A percentile compares a stretch with the other conserved stretches of the same genome.
phyloP scores from a whole-genome alignment of 352 stramenopile species.

The Pythium aquatile region DNA sequence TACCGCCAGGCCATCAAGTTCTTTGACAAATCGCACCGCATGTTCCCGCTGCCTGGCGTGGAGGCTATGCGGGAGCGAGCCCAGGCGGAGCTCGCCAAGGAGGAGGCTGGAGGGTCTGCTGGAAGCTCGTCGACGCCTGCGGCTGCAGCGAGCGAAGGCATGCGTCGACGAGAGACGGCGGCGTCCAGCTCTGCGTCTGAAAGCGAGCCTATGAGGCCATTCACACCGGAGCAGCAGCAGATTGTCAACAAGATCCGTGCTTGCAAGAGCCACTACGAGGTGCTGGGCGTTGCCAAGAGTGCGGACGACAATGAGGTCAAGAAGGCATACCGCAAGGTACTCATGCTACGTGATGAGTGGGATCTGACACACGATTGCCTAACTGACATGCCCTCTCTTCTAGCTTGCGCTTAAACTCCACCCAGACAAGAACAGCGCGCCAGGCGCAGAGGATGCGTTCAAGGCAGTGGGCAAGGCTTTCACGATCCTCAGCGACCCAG shows the following conservation, averaged over 20 bases:
- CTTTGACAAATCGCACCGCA: slow-evolving; percentile 90
- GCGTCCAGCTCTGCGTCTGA: slow-evolving; percentile 34
- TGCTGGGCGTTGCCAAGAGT: slow-evolving; percentile 69
- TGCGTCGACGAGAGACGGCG: slow-evolving; percentile 32
- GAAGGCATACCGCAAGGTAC: slow-evolving; percentile 90
- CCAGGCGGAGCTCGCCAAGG: slow-evolving; percentile 51
- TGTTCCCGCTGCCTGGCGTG: slow-evolving; percentile 86
- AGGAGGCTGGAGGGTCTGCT: slow-evolving; percentile 38
- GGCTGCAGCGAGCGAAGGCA: slow-evolving; percentile 27
- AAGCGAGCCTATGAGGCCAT: slow-evolving; percentile 48
- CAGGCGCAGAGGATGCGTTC: slow-evolving; percentile 96
- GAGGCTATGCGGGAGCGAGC: slow-evolving; percentile 78
- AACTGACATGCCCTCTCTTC: not conserved
- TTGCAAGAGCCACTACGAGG: slow-evolving; percentile 89
- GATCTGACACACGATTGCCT: not conserved
- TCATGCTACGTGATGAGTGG: not conserved
- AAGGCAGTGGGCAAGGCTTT: slow-evolving; percentile 96
- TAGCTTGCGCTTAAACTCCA: slow-evolving; percentile 88
- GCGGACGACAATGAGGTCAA: slow-evolving; percentile 88
- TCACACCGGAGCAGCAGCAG: slow-evolving; percentile 77
- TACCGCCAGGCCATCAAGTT: slow-evolving; percentile 90
- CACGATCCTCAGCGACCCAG: slow-evolving; percentile 84
- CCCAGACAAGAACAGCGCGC: slow-evolving; percentile 95
- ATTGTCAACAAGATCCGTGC: slow-evolving; percentile 87
- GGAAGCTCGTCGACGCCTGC: slow-evolving; percentile 11